A percentile compares a stretch with the other conserved stretches of the same genome.
Conservation (phyloP, 768 basidiomycete species). For the Hericium erinaceus region DNA sequence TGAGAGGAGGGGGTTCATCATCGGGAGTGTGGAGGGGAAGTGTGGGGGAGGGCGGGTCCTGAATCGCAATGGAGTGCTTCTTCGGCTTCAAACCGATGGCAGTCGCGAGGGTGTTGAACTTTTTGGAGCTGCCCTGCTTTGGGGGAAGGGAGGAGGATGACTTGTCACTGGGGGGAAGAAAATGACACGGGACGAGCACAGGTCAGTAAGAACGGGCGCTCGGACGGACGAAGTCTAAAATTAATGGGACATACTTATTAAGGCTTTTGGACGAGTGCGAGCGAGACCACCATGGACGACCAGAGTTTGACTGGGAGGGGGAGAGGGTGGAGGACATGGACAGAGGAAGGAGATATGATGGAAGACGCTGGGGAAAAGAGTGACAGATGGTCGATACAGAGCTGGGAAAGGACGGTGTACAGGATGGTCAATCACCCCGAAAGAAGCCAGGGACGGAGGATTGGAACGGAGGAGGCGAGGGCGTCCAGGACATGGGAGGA, state of each 20-base stretch:
- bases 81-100: conserved; percentile 59
- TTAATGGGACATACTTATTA: conserved; percentile 9
- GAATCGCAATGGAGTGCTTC: conserved; percentile 46
- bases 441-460: background rate
- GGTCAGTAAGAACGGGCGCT: background rate
- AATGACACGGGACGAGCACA: too few relatives aligned
- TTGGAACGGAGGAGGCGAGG: background rate
- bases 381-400: background rate
- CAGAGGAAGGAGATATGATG: conserved; percentile 10
- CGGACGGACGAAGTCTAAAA: background rate
- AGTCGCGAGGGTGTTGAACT: conserved; percentile 47
- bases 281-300: conserved; percentile 26
- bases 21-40: conserved; percentile 14
- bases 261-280: conserved; percentile 21
- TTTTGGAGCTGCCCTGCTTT: conserved; percentile 21
- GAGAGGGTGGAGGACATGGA: conserved; percentile 17
- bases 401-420: background rate
- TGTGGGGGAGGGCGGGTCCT: conserved; percentile 32
- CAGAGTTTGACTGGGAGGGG: conserved; percentile 6
- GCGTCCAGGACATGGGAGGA: background rate
- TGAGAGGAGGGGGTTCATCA: conserved; percentile 17
- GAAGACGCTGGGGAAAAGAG: background rate
- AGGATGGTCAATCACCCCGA: background rate
- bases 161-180: background rate
- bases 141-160: background rate